Evolutionary conservation across 345 rosid genomes (phyloP).

Genomic region (Gossypium thurberi): DNA sequence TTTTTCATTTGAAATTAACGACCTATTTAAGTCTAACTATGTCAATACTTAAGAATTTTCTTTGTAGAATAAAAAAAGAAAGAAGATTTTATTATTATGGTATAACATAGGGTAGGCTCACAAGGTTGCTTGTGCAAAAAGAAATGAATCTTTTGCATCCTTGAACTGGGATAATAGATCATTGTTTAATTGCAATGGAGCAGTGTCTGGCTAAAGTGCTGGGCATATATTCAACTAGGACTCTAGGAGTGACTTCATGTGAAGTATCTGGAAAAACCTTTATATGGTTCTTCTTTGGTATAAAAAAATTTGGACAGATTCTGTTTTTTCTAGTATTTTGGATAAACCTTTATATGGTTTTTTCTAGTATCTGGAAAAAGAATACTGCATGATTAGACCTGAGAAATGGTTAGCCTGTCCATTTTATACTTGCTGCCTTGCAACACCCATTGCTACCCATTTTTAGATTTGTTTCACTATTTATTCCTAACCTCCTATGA

Average conservation of each 20-base stretch:
- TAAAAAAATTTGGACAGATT: neutral
- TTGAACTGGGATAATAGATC: neutral
- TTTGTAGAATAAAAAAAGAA: neutral
- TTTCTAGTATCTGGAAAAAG: no score
- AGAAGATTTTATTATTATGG: neutral
- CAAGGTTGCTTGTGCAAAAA: slow-evolving; percentile 1
- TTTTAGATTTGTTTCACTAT: neutral
- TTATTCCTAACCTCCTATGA: neutral
- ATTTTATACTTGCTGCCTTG: neutral
- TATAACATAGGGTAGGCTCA: neutral
- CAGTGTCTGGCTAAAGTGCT: neutral
- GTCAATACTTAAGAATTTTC: neutral
- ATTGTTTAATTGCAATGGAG: neutral
- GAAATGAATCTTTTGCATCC: neutral
- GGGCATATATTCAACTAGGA: neutral
- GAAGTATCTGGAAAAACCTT: neutral
- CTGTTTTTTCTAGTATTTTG: neutral
- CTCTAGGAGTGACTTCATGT: neutral
- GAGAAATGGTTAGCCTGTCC: slow-evolving; percentile 2
- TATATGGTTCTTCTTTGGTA: neutral
- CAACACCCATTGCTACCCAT: neutral
- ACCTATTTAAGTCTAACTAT: neutral
- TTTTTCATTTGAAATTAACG: neutral
- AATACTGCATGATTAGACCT: neutral
- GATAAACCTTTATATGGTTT: no score